Conservation (phyloP, 345 rosid species). For the Ricinus communis region DNA sequence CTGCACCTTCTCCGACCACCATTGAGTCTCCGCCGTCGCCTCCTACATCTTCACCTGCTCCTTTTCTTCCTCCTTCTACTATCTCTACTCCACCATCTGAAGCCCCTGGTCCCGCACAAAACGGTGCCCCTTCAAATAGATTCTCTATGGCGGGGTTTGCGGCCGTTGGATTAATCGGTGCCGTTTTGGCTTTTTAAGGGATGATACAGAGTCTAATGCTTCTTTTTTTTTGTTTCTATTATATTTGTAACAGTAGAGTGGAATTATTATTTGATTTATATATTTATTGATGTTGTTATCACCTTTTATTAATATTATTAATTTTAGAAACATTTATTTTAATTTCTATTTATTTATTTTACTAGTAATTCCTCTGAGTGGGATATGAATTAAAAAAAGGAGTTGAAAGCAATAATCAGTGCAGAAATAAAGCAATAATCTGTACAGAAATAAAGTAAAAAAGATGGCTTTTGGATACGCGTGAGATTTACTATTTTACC, state of each 20-base stretch:
- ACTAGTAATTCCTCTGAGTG: no score
- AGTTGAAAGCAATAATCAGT: no score
- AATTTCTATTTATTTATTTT: no score
- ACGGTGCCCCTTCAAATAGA: conserved; percentile 20
- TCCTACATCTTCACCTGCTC: background rate
- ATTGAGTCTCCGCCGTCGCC: conserved; percentile 1
- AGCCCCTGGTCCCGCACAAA: conserved; percentile 12
- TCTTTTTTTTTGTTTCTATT: background rate
- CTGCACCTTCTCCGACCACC: conserved; percentile 3
- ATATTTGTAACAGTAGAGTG: background rate
- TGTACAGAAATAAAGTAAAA: no score
- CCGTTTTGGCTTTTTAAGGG: conserved; percentile 22
- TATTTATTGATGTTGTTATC: background rate
- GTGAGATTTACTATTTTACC: no score
- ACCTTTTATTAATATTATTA: no score
- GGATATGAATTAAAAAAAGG: no score
- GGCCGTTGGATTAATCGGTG: conserved; percentile 17
- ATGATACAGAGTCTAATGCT: no score
- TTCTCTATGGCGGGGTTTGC: conserved; percentile 14
- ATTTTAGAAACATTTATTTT: no score
- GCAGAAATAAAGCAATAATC: no score
- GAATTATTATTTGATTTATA: background rate
- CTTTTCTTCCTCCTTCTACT: background rate
- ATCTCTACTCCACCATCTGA: conserved; percentile 5
- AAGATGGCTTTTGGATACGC: no score